These are phyloP conservation scores for Chlamydomonas sphaeroides DNA, from an alignment of 139 green algal genomes.

Conservation along the genomic window DNA sequence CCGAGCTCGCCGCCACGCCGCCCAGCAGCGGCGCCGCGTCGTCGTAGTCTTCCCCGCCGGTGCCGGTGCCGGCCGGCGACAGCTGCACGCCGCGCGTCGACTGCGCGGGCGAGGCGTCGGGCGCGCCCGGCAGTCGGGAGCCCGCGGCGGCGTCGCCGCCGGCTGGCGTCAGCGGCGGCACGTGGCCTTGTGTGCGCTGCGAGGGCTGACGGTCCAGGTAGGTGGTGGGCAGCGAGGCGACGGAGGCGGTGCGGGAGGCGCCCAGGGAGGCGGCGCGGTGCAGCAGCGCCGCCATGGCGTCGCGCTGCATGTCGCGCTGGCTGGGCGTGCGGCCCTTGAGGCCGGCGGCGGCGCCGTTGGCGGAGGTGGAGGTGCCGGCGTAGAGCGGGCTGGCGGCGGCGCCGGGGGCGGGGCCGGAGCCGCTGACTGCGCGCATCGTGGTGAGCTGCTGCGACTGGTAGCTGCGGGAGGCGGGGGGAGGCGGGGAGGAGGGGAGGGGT, in stretches of 20 bases:
- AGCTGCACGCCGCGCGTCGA: background rate
- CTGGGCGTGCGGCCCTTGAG: background rate
- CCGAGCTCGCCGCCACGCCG: background rate
- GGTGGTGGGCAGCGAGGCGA: background rate
- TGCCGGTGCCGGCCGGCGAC: background rate
- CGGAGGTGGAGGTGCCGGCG: no score
- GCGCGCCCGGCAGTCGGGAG: no score
- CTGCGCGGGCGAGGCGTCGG: no score
- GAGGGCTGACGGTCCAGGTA: background rate
- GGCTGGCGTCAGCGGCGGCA: conserved; percentile 13
- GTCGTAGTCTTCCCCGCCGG: no score
- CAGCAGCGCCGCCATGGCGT: background rate
- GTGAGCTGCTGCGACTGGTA: background rate
- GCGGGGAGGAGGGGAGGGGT: no score
- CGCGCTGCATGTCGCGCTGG: background rate
- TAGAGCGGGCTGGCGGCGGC: no score
- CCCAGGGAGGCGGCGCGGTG: background rate
- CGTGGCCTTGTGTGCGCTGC: background rate
- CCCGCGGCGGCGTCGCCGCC: no score
- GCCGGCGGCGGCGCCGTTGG: background rate
- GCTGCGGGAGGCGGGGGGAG: no score
- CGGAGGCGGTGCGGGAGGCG: background rate
- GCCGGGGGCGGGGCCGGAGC: no score
- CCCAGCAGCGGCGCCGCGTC: background rate
- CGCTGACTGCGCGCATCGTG: no score